Percentiles rank a stretch among this genome's conserved stretches.
Conservation (phyloP, 1,284 basidiomycete species). For the Schizophyllum commune region DNA sequence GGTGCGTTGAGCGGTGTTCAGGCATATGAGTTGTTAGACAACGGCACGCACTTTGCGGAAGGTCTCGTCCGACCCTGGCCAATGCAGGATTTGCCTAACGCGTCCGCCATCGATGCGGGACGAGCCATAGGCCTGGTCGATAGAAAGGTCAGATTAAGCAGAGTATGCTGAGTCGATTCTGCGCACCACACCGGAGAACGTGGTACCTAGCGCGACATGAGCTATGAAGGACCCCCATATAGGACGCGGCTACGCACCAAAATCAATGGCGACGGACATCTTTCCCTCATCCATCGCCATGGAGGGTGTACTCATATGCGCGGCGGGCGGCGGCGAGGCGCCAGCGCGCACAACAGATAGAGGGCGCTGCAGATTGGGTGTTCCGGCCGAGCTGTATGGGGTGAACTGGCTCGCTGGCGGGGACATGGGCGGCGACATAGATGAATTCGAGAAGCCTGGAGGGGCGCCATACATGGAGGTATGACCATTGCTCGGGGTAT, state of each 20-base stretch:
- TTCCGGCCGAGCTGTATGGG: slow-evolving; percentile 4
- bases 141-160: background rate
- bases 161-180: background rate
- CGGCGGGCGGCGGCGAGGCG: slow-evolving; percentile 13
- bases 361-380: slow-evolving; percentile 13
- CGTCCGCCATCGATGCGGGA: slow-evolving; percentile 52
- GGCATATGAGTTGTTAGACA: background rate
- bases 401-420: slow-evolving; percentile 15
- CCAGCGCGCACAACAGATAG: slow-evolving; percentile 17
- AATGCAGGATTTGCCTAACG: slow-evolving; percentile 56
- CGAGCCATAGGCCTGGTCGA: slow-evolving; percentile 48
- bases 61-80: slow-evolving; percentile 59
- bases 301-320: slow-evolving; percentile 18
- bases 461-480: background rate
- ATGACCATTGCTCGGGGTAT: slow-evolving; percentile 6
- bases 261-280: slow-evolving; percentile 73
- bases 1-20: background rate
- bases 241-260: slow-evolving; percentile 39
- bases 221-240: background rate
- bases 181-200: slow-evolving; percentile 59
- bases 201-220: slow-evolving; percentile 36
- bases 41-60: slow-evolving; percentile 40
- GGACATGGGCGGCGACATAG: background rate
- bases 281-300: slow-evolving; percentile 45
- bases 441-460: background rate